A percentile compares a stretch with the other conserved stretches of the same genome.
These are phyloP conservation scores for Canna indica DNA, from an alignment of 176 grass and related monocot genomes.

Conservation along the genomic window DNA sequence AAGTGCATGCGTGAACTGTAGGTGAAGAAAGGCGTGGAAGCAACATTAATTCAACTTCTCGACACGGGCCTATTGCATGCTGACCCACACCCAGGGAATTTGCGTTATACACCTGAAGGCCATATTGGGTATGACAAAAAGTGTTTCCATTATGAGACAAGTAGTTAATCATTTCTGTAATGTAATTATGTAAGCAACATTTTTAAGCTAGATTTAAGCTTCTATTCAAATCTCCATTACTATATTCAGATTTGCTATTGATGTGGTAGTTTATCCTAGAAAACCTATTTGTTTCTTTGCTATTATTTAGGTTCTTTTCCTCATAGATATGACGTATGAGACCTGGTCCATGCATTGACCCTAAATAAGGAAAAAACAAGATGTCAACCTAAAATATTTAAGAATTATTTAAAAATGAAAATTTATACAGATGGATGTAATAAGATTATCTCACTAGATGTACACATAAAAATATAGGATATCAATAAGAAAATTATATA, in stretches of 20 bases:
- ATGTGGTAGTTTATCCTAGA: background rate
- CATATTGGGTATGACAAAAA: conserved; percentile 51
- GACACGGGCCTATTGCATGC: conserved; percentile 96
- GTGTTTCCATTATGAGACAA: conserved; percentile 16
- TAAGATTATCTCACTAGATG: no score
- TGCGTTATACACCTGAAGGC: conserved; percentile 81
- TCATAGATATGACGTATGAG: no score
- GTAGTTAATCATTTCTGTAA: conserved; percentile 8
- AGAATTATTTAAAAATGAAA: no score
- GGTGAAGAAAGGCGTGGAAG: conserved; percentile 90
- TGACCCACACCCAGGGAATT: conserved; percentile 87
- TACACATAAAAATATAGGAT: no score
- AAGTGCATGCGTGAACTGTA: conserved; percentile 20
- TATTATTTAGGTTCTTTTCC: background rate
- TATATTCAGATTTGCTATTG: background rate
- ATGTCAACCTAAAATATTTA: no score
- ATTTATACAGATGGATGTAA: no score
- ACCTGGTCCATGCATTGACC: no score
- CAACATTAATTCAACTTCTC: conserved; percentile 81
- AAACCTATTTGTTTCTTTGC: background rate
- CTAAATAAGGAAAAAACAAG: no score
- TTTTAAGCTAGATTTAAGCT: background rate
- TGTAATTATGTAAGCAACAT: background rate
- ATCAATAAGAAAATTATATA: no score
- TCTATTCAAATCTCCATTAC: background rate